phyloP scores from a whole-genome alignment of 1,284 basidiomycete species.

The Sanghuangporus weigelae region DNA sequence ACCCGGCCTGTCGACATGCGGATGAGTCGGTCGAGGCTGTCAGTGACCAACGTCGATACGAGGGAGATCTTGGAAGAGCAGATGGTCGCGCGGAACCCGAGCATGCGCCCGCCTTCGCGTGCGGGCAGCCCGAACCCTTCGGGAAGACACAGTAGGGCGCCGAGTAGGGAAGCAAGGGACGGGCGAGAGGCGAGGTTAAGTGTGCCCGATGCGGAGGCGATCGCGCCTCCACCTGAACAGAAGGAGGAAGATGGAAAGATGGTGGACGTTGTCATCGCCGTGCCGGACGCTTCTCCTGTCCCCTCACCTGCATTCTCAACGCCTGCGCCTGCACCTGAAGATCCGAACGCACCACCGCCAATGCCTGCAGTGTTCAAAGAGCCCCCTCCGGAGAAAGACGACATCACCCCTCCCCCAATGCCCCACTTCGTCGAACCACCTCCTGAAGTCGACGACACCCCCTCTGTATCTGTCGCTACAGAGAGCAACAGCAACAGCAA shows the following conservation, averaged over 20 bases:
- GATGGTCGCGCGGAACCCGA: slow-evolving; percentile 54
- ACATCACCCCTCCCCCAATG: slow-evolving; percentile 24
- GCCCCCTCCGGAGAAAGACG: slow-evolving; percentile 21
- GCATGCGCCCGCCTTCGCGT: slow-evolving; percentile 22
- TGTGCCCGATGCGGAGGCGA: not conserved
- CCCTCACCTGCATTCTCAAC: slow-evolving; percentile 27
- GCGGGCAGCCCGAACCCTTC: slow-evolving; percentile 11
- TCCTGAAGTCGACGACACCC: slow-evolving; percentile 26
- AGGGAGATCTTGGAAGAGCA: slow-evolving; percentile 37
- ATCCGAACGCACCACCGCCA: slow-evolving; percentile 18
- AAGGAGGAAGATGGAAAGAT: not conserved
- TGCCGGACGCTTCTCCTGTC: slow-evolving; percentile 29
- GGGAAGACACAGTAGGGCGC: not conserved
- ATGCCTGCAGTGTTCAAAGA: slow-evolving; percentile 28
- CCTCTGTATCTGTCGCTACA: slow-evolving; percentile 12
- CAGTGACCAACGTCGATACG: slow-evolving; percentile 34
- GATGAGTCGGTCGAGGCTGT: slow-evolving; percentile 54
- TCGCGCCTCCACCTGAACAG: slow-evolving; percentile 9
- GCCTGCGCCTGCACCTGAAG: slow-evolving; percentile 17
- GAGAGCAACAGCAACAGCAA: slow-evolving; percentile 23
- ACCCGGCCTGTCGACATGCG: slow-evolving; percentile 89
- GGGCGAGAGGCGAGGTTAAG: not conserved
- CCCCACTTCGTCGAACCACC: slow-evolving; percentile 42
- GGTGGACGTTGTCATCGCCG: slow-evolving; percentile 20
- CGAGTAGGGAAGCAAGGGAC: not conserved